These are phyloP conservation scores for Ascochyta viciae-villosae DNA, from an alignment of 2,329 filamentous ascomycete species.

Conservation along the genomic window DNA sequence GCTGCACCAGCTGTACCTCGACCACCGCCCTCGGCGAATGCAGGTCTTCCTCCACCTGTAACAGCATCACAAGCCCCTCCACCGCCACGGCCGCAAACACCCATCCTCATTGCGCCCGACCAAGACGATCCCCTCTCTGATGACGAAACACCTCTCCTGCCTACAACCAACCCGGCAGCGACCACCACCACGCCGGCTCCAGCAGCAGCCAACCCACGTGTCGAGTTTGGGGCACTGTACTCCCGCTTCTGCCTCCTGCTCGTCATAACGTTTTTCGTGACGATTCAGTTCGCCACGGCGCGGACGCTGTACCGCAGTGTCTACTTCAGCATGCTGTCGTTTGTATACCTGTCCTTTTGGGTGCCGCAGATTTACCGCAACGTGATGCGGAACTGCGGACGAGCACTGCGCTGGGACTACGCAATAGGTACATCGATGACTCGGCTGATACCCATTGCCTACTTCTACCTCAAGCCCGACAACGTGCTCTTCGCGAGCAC, in stretches of 20 bases:
- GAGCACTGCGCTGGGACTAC: conserved; percentile 90
- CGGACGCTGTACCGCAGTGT: conserved; percentile 59
- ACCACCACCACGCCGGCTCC: conserved; percentile 17
- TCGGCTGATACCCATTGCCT: conserved; percentile 79
- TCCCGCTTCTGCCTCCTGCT: conserved; percentile 68
- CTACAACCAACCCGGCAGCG: conserved; percentile 38
- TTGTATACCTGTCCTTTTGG: conserved; percentile 90
- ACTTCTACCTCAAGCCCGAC: conserved; percentile 79
- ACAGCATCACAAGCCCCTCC: conserved; percentile 52
- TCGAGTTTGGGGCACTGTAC: conserved; percentile 65
- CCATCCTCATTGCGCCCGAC: conserved; percentile 66
- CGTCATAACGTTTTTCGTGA: conserved; percentile 64
- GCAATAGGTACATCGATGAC: conserved; percentile 82
- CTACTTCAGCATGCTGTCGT: conserved; percentile 69
- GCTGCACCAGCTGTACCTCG: conserved; percentile 22
- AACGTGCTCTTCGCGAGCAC: conserved; percentile 82
- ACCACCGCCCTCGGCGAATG: conserved; percentile 29
- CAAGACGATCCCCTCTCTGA: conserved; percentile 58
- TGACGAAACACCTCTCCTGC: conserved; percentile 20
- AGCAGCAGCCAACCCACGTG: conserved; percentile 40
- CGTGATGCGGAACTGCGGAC: conserved; percentile 86
- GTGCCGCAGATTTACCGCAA: conserved; percentile 91
- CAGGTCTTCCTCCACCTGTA: conserved; percentile 58
- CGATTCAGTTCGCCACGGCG: conserved; percentile 65
- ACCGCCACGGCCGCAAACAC: conserved; percentile 53